phyloP scores from a whole-genome alignment of 2,329 filamentous ascomycete genomes.

The Alternaria sp. region DNA sequence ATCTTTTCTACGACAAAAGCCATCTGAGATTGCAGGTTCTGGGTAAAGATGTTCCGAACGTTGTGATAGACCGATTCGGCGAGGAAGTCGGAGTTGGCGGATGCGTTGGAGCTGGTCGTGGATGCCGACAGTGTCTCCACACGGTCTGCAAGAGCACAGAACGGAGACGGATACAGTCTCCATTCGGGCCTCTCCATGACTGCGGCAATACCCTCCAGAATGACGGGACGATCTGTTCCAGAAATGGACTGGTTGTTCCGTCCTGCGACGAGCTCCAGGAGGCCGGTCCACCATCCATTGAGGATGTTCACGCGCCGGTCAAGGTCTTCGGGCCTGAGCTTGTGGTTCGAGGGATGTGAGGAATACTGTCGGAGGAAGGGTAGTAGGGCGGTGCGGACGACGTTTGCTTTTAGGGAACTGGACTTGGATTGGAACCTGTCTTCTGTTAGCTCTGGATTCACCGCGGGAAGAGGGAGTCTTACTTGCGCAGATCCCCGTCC shows the following conservation, averaged over 20 bases:
- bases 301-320: slow-evolving; percentile 80
- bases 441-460: slow-evolving; percentile 9
- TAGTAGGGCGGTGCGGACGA: slow-evolving; percentile 73
- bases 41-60: slow-evolving; percentile 82
- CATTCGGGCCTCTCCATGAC: slow-evolving; percentile 92
- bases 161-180: slow-evolving; percentile 73
- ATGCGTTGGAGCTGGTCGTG: slow-evolving; percentile 64
- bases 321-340: slow-evolving; percentile 77
- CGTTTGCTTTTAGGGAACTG: slow-evolving; percentile 73
- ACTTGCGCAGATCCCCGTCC: slow-evolving; percentile 73
- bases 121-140: slow-evolving; percentile 53
- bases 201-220: slow-evolving; percentile 78
- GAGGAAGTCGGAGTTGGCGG: slow-evolving; percentile 69
- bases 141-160: slow-evolving; percentile 67
- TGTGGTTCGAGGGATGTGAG: slow-evolving; percentile 69
- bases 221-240: slow-evolving; percentile 79
- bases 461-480: slow-evolving; percentile 22
- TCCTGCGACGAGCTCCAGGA: slow-evolving; percentile 82
- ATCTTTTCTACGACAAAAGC: slow-evolving; percentile 87
- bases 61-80: slow-evolving; percentile 84
- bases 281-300: slow-evolving; percentile 87
- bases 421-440: slow-evolving; percentile 73
- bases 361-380: slow-evolving; percentile 78
- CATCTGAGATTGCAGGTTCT: slow-evolving; percentile 84
- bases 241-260: slow-evolving; percentile 77